Conservation (phyloP, 2,329 filamentous ascomycete species). For the Verruconis gallopava region DNA sequence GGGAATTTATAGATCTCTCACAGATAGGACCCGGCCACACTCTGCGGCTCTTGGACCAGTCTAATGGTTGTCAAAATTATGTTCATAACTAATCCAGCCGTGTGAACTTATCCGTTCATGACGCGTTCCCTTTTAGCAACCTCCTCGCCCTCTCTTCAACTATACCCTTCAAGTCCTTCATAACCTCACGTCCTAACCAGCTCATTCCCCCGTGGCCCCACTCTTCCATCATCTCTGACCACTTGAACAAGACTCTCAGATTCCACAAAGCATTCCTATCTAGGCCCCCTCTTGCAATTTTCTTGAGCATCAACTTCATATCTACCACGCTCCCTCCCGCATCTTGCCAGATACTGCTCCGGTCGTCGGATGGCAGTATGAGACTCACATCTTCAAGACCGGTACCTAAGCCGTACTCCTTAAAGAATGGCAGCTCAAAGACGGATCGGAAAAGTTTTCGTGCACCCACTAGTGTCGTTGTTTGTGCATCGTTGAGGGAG, state of each 20-base stretch:
- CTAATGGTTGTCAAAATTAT: too few relatives aligned
- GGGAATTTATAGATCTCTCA: too few relatives aligned
- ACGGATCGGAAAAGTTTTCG: slow-evolving; percentile 25
- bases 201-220: slow-evolving; percentile 27
- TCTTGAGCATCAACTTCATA: slow-evolving; percentile 50
- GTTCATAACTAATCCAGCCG: too few relatives aligned
- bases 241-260: slow-evolving; percentile 50
- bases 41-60: too few relatives aligned
- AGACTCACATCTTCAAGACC: slow-evolving; percentile 29
- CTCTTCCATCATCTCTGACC: slow-evolving; percentile 38
- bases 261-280: slow-evolving; percentile 48
- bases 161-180: slow-evolving; percentile 40
- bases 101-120: too few relatives aligned
- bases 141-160: slow-evolving; percentile 29
- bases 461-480: slow-evolving; percentile 22
- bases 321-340: slow-evolving; percentile 54
- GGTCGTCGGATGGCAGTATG: slow-evolving; percentile 39
- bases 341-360: slow-evolving; percentile 37
- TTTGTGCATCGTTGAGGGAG: slow-evolving; percentile 46
- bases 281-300: slow-evolving; percentile 27
- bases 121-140: too few relatives aligned
- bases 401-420: slow-evolving; percentile 16
- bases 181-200: slow-evolving; percentile 44
- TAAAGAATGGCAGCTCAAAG: slow-evolving; percentile 47
- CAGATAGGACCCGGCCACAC: too few relatives aligned